Base-by-base conservation (phyloP, 768 basidiomycete species). In the Clitopilus passeckerianus region DNA sequence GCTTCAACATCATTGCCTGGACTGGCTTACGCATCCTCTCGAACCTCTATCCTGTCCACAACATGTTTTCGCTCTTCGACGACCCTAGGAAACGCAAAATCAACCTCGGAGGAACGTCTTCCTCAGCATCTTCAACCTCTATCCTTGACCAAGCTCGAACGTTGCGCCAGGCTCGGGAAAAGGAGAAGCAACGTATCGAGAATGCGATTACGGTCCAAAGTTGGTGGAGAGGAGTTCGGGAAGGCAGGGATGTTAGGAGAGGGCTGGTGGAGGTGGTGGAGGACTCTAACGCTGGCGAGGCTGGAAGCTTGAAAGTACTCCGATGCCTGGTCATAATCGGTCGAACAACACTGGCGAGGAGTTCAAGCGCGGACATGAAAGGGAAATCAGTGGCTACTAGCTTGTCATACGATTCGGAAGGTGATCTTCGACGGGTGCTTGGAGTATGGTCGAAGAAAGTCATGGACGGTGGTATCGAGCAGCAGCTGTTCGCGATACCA, bases 21-120 rank as follows among this genome's bases (percentile, higher is more conserved):
- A 41, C 7, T 18, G 15, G 46, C 46, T 50, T 50, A 50, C 46
- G 46, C 46, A 50, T 18, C 46, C 22, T 5, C 12, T 20, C 46
- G 46, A 50, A 7, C 46, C 20, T 50, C 46, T n/a, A n/a, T 10
- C 18, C 22, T 23, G 18, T 34, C 54, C 33, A 55, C 54, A 30
- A 30, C 54, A 72, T 72, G 71, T 54, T 70, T 35, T 77, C 80
- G 15, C 54, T 84, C 50, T 84, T 86, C 64, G 79, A 77, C 35
- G 75, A 78, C 65, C 80, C 86, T 56, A 72, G 74, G 46, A 78
- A 84, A 58, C 81, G 86, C 46, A 78, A 81, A 64, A 93, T 93
- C 63, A 92, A 93, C 68, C 80, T 93, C 18, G 91, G 91, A 15
- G 91, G 91, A 1, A 70, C 81, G 1, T 79, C 77, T 0, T 70